These are phyloP conservation scores for Gastrodia elata DNA, from an alignment of 106 monocot species.

Conservation along the genomic window DNA sequence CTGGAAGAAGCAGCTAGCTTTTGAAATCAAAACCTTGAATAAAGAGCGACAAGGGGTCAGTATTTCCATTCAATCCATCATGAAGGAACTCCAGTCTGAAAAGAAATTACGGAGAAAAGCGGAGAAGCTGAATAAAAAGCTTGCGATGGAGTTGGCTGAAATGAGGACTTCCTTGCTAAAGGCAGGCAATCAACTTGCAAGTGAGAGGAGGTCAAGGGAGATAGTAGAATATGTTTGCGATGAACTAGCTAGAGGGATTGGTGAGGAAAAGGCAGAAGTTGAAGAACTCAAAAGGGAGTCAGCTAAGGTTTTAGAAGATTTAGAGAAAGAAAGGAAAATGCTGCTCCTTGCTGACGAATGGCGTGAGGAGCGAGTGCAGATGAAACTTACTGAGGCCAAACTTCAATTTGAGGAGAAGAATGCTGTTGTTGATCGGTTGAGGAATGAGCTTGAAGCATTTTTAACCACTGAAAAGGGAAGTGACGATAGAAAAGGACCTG, in stretches of 20 bases:
- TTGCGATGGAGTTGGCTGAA: constrained; percentile 24
- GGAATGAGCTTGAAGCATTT: constrained; percentile 58
- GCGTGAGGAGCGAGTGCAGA: constrained; percentile 74
- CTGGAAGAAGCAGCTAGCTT: constrained; percentile 12
- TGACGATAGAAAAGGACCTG: background rate
- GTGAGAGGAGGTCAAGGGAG: constrained; percentile 55
- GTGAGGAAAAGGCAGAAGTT: constrained; percentile 45
- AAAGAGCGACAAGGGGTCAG: constrained; percentile 35
- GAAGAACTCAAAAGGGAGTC: constrained; percentile 49
- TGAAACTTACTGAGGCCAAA: constrained; percentile 74
- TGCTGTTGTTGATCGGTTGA: constrained; percentile 53
- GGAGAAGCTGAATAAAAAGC: constrained; percentile 52
- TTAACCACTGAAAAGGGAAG: constrained; percentile 23
- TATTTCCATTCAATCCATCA: constrained; percentile 21
- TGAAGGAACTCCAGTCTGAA: constrained; percentile 44
- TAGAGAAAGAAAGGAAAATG: constrained; percentile 72
- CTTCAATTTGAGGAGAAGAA: constrained; percentile 74
- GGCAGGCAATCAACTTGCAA: constrained; percentile 36
- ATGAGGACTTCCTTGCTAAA: constrained; percentile 26
- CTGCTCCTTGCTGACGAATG: constrained; percentile 74
- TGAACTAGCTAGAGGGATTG: constrained; percentile 47
- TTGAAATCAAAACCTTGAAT: constrained; percentile 32
- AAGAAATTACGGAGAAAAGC: constrained; percentile 41
- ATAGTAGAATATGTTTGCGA: constrained; percentile 46
- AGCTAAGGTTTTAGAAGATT: constrained; percentile 37